These are phyloP conservation scores for Clonostachys solani DNA, from an alignment of 2,329 filamentous ascomycete species.

Conservation along the genomic window DNA sequence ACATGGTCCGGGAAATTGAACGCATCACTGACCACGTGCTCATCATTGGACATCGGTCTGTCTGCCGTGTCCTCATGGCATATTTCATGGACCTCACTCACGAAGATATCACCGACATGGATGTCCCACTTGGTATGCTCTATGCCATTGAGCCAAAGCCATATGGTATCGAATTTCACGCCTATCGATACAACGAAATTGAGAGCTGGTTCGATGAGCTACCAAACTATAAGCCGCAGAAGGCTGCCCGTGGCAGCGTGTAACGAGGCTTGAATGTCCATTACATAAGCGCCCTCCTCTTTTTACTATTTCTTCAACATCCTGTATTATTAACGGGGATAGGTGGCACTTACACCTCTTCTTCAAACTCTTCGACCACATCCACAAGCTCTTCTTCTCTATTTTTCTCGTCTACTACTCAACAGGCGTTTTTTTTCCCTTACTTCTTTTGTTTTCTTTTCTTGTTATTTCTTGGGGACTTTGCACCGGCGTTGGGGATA, in stretches of 20 bases:
- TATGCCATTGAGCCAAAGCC: slow-evolving; percentile 97
- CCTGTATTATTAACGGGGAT: no score
- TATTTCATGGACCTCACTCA: slow-evolving; percentile 94
- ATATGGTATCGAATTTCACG: slow-evolving; percentile 95
- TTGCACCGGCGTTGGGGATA: no score
- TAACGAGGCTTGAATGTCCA: slow-evolving; percentile 2
- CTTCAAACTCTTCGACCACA: no score
- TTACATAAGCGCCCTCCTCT: no score
- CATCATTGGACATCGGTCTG: slow-evolving; percentile 87
- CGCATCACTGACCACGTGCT: slow-evolving; percentile 94
- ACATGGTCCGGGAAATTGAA: slow-evolving; percentile 96
- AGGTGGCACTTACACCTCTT: no score
- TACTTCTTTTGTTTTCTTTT: no score
- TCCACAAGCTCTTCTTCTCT: no score
- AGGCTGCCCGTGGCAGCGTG: slow-evolving; percentile 27
- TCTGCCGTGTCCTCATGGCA: slow-evolving; percentile 87
- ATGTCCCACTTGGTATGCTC: slow-evolving; percentile 88
- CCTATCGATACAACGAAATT: slow-evolving; percentile 81
- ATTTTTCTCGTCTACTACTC: no score
- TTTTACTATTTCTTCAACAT: no score
- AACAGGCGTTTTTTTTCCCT: no score
- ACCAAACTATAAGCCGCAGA: slow-evolving; percentile 74
- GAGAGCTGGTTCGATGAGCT: slow-evolving; percentile 80
- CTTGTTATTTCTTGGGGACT: no score
- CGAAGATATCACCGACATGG: slow-evolving; percentile 89